A percentile compares a stretch with the other conserved stretches of the same genome.
phyloP scores from a whole-genome alignment of 306 rosid genomes.

The apple (Malus domestica) region ASM211411v1 NC_041798.1:24842501-24843000 shows the following conservation, averaged over 20 bases:
- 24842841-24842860: too few species aligned
- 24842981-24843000: not conserved
- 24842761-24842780: slow-evolving; percentile 14
- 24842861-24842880: not conserved
- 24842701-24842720: not conserved
- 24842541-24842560: slow-evolving; percentile 74
- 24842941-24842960: not conserved
- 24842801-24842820: too few species aligned
- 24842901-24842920: not conserved
- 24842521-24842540: slow-evolving; percentile 65
- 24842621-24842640: not conserved
- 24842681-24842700: not conserved
- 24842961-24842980: not conserved
- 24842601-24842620: not conserved
- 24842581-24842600: slow-evolving; percentile 24
- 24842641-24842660: too few species aligned
- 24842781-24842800: not conserved
- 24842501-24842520: slow-evolving; percentile 59
- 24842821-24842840: too few species aligned
- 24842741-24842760: slow-evolving; percentile 43
- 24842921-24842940: not conserved
- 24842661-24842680: not conserved
- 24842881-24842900: not conserved
- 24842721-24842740: slow-evolving; percentile 24
- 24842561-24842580: slow-evolving; percentile 62